Percentiles rank a stretch among this genome's conserved stretches.
phyloP scores from a whole-genome alignment of 1,284 basidiomycete species.

The Taiwanofungus camphoratus region DNA sequence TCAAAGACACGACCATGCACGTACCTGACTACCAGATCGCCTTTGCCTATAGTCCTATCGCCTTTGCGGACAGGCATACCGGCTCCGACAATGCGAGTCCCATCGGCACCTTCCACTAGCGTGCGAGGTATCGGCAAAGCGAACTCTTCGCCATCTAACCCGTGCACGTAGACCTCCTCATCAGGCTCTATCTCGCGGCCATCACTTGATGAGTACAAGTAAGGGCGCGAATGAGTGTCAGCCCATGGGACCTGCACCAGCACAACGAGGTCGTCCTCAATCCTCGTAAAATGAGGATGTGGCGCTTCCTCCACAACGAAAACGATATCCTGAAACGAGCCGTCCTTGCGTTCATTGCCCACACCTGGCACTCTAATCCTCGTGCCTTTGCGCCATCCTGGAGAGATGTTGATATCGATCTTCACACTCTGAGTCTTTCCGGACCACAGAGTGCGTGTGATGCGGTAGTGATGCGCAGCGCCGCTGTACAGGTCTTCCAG shows the following conservation, averaged over 20 bases:
- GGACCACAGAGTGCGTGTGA: slow-evolving; percentile 53
- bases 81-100: slow-evolving; percentile 62
- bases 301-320: slow-evolving; percentile 76
- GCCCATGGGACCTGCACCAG: slow-evolving; percentile 67
- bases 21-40: slow-evolving; percentile 74
- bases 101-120: slow-evolving; percentile 59
- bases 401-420: slow-evolving; percentile 68
- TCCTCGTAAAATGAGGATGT: slow-evolving; percentile 64
- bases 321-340: slow-evolving; percentile 70
- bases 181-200: slow-evolving; percentile 25
- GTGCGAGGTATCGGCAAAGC: slow-evolving; percentile 58
- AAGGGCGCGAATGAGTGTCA: slow-evolving; percentile 45
- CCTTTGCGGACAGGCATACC: slow-evolving; percentile 77
- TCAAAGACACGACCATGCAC: slow-evolving; percentile 19
- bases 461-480: slow-evolving; percentile 73
- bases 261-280: slow-evolving; percentile 69
- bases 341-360: slow-evolving; percentile 70
- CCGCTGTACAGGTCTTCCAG: slow-evolving; percentile 87
- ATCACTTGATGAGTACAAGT: slow-evolving; percentile 10
- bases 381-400: slow-evolving; percentile 70
- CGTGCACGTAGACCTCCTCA: slow-evolving; percentile 51
- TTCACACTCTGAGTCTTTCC: slow-evolving; percentile 69
- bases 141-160: slow-evolving; percentile 67
- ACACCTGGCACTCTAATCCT: slow-evolving; percentile 71
- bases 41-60: slow-evolving; percentile 59